Evolutionary conservation across 148 eudicot genomes (phyloP).

Genomic region (Cornus kousa): DNA sequence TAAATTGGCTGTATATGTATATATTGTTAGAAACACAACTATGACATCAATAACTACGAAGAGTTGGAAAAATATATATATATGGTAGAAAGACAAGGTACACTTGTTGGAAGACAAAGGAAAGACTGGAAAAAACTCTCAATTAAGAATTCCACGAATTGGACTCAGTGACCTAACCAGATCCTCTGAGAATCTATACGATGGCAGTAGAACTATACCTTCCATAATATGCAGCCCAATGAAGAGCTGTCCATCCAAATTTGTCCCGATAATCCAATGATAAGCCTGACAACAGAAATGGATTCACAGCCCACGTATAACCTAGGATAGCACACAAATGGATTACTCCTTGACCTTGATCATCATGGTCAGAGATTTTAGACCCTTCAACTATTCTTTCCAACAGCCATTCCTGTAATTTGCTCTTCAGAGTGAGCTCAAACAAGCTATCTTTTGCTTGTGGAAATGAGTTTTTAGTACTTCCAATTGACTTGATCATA

Average conservation of each 20-base stretch:
- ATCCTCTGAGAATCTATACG: neutral
- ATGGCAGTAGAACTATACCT: conserved; percentile 43
- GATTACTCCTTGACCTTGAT: conserved; percentile 88
- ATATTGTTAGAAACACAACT: neutral
- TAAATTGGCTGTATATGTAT: neutral
- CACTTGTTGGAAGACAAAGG: neutral
- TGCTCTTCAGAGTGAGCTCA: conserved; percentile 70
- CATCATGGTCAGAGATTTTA: conserved; percentile 64
- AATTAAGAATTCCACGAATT: neutral
- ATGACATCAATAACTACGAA: neutral
- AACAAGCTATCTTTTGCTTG: conserved; percentile 73
- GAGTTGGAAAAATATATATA: neutral
- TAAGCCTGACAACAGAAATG: conserved; percentile 63
- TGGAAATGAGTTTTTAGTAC: conserved; percentile 41
- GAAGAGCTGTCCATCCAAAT: conserved; percentile 96
- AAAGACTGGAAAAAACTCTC: neutral
- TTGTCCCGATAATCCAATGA: conserved; percentile 93
- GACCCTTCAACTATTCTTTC: conserved; percentile 65
- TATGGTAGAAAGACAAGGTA: neutral
- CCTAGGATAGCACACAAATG: conserved; percentile 94
- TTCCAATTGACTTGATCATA: conserved; percentile 48
- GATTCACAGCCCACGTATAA: conserved; percentile 88
- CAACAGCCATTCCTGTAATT: conserved; percentile 80
- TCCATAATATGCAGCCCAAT: conserved; percentile 96
- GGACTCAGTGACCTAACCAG: neutral